Conservation (phyloP, 495 filamentous ascomycete genomes). For the Hyphodiscus hymeniophilus region DNA sequence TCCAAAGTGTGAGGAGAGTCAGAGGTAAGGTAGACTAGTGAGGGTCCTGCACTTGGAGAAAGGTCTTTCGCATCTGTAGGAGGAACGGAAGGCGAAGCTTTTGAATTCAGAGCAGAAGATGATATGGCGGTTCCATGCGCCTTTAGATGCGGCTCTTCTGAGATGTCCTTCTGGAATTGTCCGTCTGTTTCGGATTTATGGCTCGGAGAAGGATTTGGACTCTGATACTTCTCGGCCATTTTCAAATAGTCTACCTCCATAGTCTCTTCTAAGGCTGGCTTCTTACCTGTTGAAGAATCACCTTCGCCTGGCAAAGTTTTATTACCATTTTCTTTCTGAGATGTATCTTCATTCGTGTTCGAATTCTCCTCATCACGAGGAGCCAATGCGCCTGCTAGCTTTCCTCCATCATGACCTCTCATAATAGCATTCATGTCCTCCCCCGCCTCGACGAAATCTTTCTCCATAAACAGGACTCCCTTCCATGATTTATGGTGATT, state of each 20-base stretch:
- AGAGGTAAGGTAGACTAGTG: slow-evolving; percentile 75
- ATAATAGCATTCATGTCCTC: slow-evolving; percentile 38
- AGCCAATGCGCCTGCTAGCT: slow-evolving; percentile 13
- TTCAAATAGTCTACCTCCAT: background rate
- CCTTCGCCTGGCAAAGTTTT: background rate
- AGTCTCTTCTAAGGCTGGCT: background rate
- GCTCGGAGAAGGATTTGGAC: no score
- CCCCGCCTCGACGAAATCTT: slow-evolving; percentile 60
- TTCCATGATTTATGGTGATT: slow-evolving; percentile 72
- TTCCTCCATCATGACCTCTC: slow-evolving; percentile 17
- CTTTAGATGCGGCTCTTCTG: background rate
- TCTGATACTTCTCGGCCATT: no score
- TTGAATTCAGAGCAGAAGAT: background rate
- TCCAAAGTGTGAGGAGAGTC: slow-evolving; percentile 78
- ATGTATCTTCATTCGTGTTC: background rate
- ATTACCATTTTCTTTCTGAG: background rate
- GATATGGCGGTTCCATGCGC: background rate
- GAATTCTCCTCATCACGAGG: background rate
- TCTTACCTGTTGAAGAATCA: background rate
- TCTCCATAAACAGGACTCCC: slow-evolving; percentile 57
- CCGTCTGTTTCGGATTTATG: background rate
- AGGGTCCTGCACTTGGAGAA: background rate
- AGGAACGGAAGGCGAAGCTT: no score
- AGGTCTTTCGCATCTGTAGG: no score
- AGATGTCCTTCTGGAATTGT: background rate